phyloP scores from a whole-genome alignment of 306 rosid species.

The Potentilla sterilis region DNA sequence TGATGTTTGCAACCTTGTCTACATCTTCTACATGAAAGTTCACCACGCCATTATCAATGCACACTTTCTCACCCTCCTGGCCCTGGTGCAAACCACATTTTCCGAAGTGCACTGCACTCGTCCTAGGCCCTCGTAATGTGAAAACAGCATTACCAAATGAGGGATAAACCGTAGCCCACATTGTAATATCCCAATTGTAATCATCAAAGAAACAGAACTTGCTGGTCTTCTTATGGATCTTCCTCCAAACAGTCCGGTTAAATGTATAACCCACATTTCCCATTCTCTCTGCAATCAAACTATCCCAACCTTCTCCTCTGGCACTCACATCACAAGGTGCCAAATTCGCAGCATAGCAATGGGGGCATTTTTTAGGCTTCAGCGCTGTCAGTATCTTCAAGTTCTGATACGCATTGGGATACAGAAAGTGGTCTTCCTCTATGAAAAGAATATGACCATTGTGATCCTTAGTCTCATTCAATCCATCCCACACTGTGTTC shows the following conservation, averaged over 20 bases:
- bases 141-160: conserved; percentile 87
- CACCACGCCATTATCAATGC: conserved; percentile 70
- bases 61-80: conserved; percentile 61
- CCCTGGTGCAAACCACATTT: conserved; percentile 98
- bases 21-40: conserved; percentile 46
- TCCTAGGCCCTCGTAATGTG: conserved; percentile 76
- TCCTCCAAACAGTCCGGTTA: conserved; percentile 82
- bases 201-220: conserved; percentile 88
- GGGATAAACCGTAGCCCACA: conserved; percentile 99
- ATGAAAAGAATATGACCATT: conserved; percentile 80
- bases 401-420: conserved; percentile 89
- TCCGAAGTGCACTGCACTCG: conserved; percentile 93
- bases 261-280: conserved; percentile 90
- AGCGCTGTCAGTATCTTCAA: conserved; percentile 56
- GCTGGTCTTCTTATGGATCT: conserved; percentile 70
- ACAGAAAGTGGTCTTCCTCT: conserved; percentile 88
- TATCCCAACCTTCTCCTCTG: conserved; percentile 71
- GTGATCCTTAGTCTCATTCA: conserved; percentile 61
- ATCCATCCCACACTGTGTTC: conserved; percentile 93
- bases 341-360: conserved; percentile 86
- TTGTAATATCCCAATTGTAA: conserved; percentile 96
- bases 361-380: conserved; percentile 74
- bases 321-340: conserved; percentile 97
- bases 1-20: conserved; percentile 69
- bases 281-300: conserved; percentile 88